Base-by-base conservation (phyloP, 352 stramenopile genomes). In the Peronospora belbahrii region DNA sequence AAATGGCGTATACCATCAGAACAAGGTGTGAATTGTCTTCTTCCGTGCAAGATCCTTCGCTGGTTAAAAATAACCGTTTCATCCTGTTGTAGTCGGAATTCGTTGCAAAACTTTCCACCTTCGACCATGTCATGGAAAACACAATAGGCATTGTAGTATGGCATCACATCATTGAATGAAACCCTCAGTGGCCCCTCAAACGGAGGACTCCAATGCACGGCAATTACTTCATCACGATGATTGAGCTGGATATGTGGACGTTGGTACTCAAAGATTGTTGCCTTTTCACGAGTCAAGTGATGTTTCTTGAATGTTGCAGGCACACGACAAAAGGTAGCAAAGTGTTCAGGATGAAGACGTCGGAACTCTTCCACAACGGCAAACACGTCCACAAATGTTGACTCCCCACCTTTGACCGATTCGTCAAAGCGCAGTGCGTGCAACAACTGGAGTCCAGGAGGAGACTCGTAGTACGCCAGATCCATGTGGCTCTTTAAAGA, bases 381-480 rank as follows among this genome's bases (percentile, higher is more conserved):
- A 47, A 94, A 92, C 23, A 87, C 77, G 28, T 94, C 83, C 0
- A 90, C 78, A 48, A 94, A 92, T 3, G 83, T 94, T 14, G 81
- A 92, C 31, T 92, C 77, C 20, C 83, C 79, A 25, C 80, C 83
- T 31, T 80, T 62, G 6, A 97, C 82, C 4, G 74, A 88, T 31
- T 77, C 52, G 41, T 95, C 85, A 34, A 96, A 95, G 36, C 65
- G 67, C 5, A 96, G 54, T 39, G 91, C 96, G 60, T 98, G 91
- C 27, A 98, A 62, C 15, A 98, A 71, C 69, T 98, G 94, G 24
- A 98, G 62, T 17, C 94, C 94, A 8, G 94, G 94, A n/a, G 90
- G 88, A 4, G 87, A 97, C 69, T 98, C 94, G 63, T 97, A 98
- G 67, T 98, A 98, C 4, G 86, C 83, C 46, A 98, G 67, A 62